phyloP scores from a whole-genome alignment of 768 basidiomycete species.

The Cystobasidiopsis lactophilus region DNA sequence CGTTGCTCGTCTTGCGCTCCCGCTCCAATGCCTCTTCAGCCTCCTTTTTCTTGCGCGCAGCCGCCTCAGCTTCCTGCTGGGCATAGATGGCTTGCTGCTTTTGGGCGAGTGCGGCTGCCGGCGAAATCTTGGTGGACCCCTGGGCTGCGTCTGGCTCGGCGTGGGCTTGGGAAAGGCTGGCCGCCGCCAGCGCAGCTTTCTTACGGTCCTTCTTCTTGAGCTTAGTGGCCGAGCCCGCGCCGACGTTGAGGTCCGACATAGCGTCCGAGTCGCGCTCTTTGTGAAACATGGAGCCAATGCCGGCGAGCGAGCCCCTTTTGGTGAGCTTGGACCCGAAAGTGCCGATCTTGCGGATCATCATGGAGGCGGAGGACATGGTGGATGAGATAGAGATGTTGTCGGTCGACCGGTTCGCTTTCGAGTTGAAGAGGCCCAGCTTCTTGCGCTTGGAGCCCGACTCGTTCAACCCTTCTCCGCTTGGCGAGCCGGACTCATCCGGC shows the following conservation, averaged over 20 bases:
- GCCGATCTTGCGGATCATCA: slow-evolving; percentile 87
- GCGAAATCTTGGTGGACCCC: slow-evolving; percentile 38
- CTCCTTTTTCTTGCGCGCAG: slow-evolving; percentile 21
- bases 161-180: slow-evolving; percentile 41
- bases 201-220: slow-evolving; percentile 30
- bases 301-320: slow-evolving; percentile 56
- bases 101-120: slow-evolving; percentile 30
- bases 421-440: slow-evolving; percentile 51
- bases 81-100: slow-evolving; percentile 22
- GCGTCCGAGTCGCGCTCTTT: slow-evolving; percentile 42
- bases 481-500: too few relatives aligned
- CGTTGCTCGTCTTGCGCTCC: slow-evolving; percentile 25
- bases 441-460: background rate
- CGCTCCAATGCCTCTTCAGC: slow-evolving; percentile 32
- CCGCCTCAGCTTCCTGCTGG: slow-evolving; percentile 19
- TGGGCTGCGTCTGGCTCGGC: slow-evolving; percentile 69
- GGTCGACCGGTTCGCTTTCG: slow-evolving; percentile 62
- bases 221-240: slow-evolving; percentile 11
- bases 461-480: background rate
- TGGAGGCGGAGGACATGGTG: slow-evolving; percentile 79
- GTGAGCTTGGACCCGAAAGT: slow-evolving; percentile 71
- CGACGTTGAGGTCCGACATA: slow-evolving; percentile 7
- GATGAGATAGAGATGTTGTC: slow-evolving; percentile 90
- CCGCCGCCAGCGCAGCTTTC: slow-evolving; percentile 43
- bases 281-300: slow-evolving; percentile 69